A percentile compares a stretch with the other conserved stretches of the same genome.
phyloP scores from a whole-genome alignment of 2,329 filamentous ascomycete species.

The Herpotrichia juniperi region DNA sequence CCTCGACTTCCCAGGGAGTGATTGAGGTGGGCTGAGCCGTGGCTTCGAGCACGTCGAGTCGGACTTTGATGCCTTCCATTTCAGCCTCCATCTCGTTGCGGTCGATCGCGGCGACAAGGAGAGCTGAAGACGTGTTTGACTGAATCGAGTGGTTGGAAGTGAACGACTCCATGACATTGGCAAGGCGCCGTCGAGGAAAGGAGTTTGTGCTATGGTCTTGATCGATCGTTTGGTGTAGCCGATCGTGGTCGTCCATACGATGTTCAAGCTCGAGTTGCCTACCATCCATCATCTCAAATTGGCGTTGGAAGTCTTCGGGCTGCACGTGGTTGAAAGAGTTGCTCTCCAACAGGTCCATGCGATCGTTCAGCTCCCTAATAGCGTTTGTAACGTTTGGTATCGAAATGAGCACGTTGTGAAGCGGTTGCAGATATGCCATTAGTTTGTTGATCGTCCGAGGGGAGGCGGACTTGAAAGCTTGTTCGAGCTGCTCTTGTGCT shows the following conservation, averaged over 20 bases:
- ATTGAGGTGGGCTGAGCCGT: constrained; percentile 63
- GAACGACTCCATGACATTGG: constrained; percentile 46
- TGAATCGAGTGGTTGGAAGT: constrained; percentile 45
- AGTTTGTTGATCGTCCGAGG: constrained; percentile 42
- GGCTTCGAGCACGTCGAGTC: constrained; percentile 62
- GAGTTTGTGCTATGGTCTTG: constrained; percentile 34
- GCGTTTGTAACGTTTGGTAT: constrained; percentile 52
- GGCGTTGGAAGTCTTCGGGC: constrained; percentile 73
- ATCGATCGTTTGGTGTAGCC: constrained; percentile 37
- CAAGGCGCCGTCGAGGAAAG: constrained; percentile 34
- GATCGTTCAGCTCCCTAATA: constrained; percentile 66
- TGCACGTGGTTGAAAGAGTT: constrained; percentile 70
- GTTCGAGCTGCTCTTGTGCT: constrained; percentile 37
- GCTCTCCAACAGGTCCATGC: constrained; percentile 73
- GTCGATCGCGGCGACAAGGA: constrained; percentile 43
- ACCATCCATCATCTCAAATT: constrained; percentile 69
- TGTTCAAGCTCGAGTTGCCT: constrained; percentile 73
- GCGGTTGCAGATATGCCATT: constrained; percentile 39
- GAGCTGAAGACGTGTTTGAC: constrained; percentile 47
- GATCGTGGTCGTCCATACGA: constrained; percentile 50
- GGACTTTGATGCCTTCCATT: constrained; percentile 55
- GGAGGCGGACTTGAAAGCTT: constrained; percentile 35
- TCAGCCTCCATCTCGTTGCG: constrained; percentile 49
- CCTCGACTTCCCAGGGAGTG: constrained; percentile 75
- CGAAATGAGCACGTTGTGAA: constrained; percentile 44